A percentile compares a stretch with the other conserved stretches of the same genome.
These are phyloP conservation scores for Teratosphaeria destructans DNA, from an alignment of 2,329 filamentous ascomycete species.

Conservation along the genomic window DNA sequence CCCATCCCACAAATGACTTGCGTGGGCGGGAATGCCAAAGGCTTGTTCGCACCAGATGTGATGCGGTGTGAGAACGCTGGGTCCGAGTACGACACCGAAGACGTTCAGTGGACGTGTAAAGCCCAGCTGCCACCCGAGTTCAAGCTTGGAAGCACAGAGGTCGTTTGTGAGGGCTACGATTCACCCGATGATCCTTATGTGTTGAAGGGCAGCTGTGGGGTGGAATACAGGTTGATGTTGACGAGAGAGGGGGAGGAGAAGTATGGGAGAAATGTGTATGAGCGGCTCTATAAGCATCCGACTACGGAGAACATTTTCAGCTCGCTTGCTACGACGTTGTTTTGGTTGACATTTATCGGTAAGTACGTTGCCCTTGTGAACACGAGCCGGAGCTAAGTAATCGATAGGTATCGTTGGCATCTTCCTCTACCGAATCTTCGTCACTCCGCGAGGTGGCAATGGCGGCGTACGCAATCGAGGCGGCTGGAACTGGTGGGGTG, in stretches of 20 bases:
- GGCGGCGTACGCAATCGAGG: slow-evolving; percentile 5
- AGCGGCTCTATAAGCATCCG: slow-evolving; percentile 4
- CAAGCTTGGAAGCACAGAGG: slow-evolving; percentile 76
- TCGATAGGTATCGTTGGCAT: slow-evolving; percentile 16
- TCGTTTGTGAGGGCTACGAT: slow-evolving; percentile 83
- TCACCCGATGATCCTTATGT: slow-evolving; percentile 69
- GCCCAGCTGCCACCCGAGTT: slow-evolving; percentile 51
- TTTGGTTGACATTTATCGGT: slow-evolving; percentile 51
- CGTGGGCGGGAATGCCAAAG: slow-evolving; percentile 49
- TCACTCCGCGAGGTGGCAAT: slow-evolving; percentile 8
- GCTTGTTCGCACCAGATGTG: slow-evolving; percentile 62
- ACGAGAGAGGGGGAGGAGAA: slow-evolving; percentile 65
- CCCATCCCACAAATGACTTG: slow-evolving; percentile 67
- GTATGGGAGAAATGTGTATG: slow-evolving; percentile 43
- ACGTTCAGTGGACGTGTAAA: slow-evolving; percentile 89
- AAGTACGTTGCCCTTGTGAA: slow-evolving; percentile 3
- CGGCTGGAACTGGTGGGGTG: slow-evolving; percentile 28
- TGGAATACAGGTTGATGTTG: slow-evolving; percentile 73
- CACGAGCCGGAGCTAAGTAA: neutral
- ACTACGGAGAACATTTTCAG: slow-evolving; percentile 10
- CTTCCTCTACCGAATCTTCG: slow-evolving; percentile 22
- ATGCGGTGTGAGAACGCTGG: slow-evolving; percentile 89
- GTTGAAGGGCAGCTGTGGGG: slow-evolving; percentile 84
- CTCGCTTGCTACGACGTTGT: slow-evolving; percentile 35
- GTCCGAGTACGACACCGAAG: slow-evolving; percentile 63